Conservation (phyloP, 305 asterid species). For the Ruellia speciosa region DNA sequence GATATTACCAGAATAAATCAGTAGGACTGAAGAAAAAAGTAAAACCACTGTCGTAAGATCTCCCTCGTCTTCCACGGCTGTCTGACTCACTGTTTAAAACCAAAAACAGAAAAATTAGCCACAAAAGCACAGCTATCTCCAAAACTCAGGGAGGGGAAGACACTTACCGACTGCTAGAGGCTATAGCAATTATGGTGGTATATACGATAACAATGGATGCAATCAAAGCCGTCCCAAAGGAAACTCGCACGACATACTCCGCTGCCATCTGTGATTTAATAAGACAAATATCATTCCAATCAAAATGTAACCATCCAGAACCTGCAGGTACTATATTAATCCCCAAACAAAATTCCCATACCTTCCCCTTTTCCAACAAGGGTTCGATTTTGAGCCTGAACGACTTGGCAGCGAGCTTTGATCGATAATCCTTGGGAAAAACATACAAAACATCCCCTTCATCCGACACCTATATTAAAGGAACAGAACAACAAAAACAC, state of each 20-base stretch:
- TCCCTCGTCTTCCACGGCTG: slow-evolving; percentile 65
- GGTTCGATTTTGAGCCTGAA: slow-evolving; percentile 75
- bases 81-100: slow-evolving; percentile 59
- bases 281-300: slow-evolving; percentile 7
- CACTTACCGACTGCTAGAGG: slow-evolving; percentile 72
- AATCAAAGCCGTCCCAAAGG: slow-evolving; percentile 87
- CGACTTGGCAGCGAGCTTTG: slow-evolving; percentile 81
- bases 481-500: slow-evolving; percentile 21
- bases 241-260: slow-evolving; percentile 76
- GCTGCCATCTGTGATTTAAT: slow-evolving; percentile 60
- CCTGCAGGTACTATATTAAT: not conserved
- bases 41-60: slow-evolving; percentile 53
- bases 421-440: slow-evolving; percentile 69
- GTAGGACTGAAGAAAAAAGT: slow-evolving; percentile 44
- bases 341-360: slow-evolving; percentile 20
- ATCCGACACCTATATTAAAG: slow-evolving; percentile 74
- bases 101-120: slow-evolving; percentile 17
- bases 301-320: slow-evolving; percentile 15
- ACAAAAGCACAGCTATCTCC: slow-evolving; percentile 12
- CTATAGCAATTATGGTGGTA: slow-evolving; percentile 73
- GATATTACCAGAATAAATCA: slow-evolving; percentile 64
- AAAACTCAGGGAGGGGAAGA: slow-evolving; percentile 13
- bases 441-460: slow-evolving; percentile 94
- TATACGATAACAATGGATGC: slow-evolving; percentile 87
- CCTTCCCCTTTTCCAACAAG: slow-evolving; percentile 77